Percentiles rank a stretch among this genome's conserved stretches.
Evolutionary conservation across 2,329 filamentous ascomycete species (phyloP).

Genomic region (Colletotrichum orbiculare): DNA sequence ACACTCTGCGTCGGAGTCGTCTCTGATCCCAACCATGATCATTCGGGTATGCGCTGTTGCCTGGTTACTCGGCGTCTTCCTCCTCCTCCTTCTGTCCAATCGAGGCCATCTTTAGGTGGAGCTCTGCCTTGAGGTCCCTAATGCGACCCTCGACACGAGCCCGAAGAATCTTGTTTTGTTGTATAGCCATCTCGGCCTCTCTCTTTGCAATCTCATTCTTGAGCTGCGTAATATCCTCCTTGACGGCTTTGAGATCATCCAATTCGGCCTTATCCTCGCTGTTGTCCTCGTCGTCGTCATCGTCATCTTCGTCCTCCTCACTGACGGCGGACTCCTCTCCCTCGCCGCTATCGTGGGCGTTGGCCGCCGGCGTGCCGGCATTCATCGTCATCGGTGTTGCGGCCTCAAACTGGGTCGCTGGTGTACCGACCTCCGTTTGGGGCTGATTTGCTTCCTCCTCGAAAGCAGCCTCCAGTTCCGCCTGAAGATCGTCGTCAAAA

Average conservation of each 20-base stretch:
- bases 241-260: constrained; percentile 64
- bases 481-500: constrained; percentile 62
- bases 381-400: constrained; percentile 58
- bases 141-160: constrained; percentile 62
- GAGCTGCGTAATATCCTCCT: constrained; percentile 65
- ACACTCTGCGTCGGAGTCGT: too few relatives aligned
- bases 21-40: background rate
- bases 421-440: constrained; percentile 52
- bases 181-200: constrained; percentile 56
- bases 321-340: constrained; percentile 58
- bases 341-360: constrained; percentile 57
- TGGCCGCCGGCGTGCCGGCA: constrained; percentile 56
- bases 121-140: constrained; percentile 57
- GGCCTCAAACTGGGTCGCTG: constrained; percentile 54
- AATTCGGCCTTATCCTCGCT: constrained; percentile 62
- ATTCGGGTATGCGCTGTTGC: background rate
- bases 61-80: background rate
- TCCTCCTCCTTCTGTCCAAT: constrained; percentile 47
- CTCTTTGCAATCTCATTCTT: constrained; percentile 61
- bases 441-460: constrained; percentile 55
- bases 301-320: constrained; percentile 61
- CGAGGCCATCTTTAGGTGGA: constrained; percentile 57
- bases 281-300: constrained; percentile 65
- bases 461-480: constrained; percentile 66
- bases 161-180: constrained; percentile 60